Percentiles rank a stretch among this genome's conserved stretches.
These are phyloP conservation scores for Plasmodium coatneyi DNA, from an alignment of 169 alveolate species.

Conservation along the genomic window DNA sequence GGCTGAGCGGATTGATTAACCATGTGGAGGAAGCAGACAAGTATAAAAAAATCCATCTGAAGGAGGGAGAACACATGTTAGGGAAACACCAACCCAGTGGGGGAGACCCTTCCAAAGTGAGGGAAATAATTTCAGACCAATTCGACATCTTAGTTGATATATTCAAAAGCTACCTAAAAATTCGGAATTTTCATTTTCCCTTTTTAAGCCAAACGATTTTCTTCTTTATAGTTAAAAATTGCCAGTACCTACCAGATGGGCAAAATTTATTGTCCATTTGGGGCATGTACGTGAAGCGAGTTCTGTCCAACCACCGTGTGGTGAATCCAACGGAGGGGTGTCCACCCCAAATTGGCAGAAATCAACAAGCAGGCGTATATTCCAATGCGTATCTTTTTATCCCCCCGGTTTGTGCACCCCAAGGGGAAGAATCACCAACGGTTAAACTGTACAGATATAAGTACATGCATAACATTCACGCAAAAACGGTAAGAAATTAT, in stretches of 20 bases:
- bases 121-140: constrained; percentile 41
- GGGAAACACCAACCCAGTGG: not conserved
- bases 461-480: constrained; percentile 10
- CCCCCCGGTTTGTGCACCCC: not conserved
- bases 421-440: not conserved
- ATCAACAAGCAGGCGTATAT: not conserved
- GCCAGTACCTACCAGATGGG: constrained; percentile 9
- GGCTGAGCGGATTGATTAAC: not conserved
- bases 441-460: constrained; percentile 34
- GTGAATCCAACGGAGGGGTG: not conserved
- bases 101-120: not conserved
- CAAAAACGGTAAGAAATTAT: constrained; percentile 24
- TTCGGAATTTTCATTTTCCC: constrained; percentile 4
- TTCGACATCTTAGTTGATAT: constrained; percentile 24
- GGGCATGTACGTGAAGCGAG: constrained; percentile 13
- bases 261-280: not conserved
- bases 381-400: not conserved
- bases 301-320: not conserved
- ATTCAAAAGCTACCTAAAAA: constrained; percentile 20
- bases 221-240: constrained; percentile 55
- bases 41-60: not conserved
- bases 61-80: not conserved
- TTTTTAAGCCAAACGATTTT: constrained; percentile 31
- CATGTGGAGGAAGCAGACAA: not conserved
- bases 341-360: not conserved